These are phyloP conservation scores for Syzygium aromaticum DNA, from an alignment of 345 rosid species.

Conservation along the genomic window DNA sequence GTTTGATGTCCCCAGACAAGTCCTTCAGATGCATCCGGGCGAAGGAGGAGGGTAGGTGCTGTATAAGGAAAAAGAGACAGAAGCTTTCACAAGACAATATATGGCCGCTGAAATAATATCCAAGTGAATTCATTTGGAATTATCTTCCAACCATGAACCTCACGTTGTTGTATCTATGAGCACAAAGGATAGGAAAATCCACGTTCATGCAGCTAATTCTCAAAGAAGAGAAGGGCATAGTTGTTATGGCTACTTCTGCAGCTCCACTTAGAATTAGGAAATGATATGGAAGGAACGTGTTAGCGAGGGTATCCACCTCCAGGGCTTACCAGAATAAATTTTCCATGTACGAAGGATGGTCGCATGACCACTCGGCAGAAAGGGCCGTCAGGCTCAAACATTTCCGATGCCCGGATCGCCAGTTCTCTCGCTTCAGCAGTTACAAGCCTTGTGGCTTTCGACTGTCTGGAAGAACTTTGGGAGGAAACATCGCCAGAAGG, in stretches of 20 bases:
- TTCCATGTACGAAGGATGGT: conserved; percentile 75
- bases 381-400: conserved; percentile 73
- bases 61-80: background rate
- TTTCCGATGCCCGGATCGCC: conserved; percentile 63
- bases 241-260: background rate
- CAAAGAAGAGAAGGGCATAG: background rate
- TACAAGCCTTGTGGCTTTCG: conserved; percentile 36
- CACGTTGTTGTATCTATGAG: no score
- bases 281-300: no score
- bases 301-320: background rate
- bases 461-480: conserved; percentile 67
- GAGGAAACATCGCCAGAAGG: conserved; percentile 49
- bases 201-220: no score
- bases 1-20: background rate
- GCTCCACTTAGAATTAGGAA: background rate
- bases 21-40: background rate
- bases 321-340: conserved; percentile 70
- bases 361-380: conserved; percentile 81
- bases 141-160: no score
- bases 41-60: background rate
- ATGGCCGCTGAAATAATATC: no score
- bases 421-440: conserved; percentile 77
- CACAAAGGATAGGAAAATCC: no score
- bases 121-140: no score
- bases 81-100: background rate